Conservation (phyloP, 1,284 basidiomycete genomes). For the Sphagnurus paluster region DNA sequence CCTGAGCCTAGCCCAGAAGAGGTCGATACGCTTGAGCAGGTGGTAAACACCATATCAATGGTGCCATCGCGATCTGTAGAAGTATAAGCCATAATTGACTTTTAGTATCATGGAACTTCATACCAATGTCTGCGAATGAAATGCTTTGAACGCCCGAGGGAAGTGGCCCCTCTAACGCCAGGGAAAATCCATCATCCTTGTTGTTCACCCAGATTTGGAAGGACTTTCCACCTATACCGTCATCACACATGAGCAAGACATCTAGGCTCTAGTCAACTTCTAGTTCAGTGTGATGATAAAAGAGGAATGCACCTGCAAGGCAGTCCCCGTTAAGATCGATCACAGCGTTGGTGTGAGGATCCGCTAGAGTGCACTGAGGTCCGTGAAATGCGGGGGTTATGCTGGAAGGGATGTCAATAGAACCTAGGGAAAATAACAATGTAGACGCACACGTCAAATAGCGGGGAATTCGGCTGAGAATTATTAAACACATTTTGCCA, state of each 20-base stretch:
- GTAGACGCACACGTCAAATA: conserved; percentile 62
- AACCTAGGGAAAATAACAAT: neutral
- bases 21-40: conserved; percentile 72
- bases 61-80: conserved; percentile 91
- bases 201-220: conserved; percentile 95
- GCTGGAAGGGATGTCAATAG: conserved; percentile 9
- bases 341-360: conserved; percentile 95
- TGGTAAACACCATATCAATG: conserved; percentile 91
- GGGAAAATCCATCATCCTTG: conserved; percentile 71
- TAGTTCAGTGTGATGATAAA: conserved; percentile 4
- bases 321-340: conserved; percentile 97
- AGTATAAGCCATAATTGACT: conserved; percentile 2
- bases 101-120: conserved; percentile 6
- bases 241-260: conserved; percentile 87
- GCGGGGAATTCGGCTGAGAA: conserved; percentile 44
- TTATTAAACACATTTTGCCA: conserved; percentile 81
- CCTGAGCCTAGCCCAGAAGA: conserved; percentile 68
- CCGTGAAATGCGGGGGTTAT: conserved; percentile 55
- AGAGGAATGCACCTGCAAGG: conserved; percentile 63
- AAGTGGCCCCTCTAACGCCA: conserved; percentile 69
- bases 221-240: conserved; percentile 50
- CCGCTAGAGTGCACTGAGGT: conserved; percentile 70
- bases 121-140: conserved; percentile 93
- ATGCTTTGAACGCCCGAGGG: conserved; percentile 81
- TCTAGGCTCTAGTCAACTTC: conserved; percentile 46